These are phyloP conservation scores for Murraya paniculata DNA, from an alignment of 345 rosid genomes.

Conservation along the genomic window DNA sequence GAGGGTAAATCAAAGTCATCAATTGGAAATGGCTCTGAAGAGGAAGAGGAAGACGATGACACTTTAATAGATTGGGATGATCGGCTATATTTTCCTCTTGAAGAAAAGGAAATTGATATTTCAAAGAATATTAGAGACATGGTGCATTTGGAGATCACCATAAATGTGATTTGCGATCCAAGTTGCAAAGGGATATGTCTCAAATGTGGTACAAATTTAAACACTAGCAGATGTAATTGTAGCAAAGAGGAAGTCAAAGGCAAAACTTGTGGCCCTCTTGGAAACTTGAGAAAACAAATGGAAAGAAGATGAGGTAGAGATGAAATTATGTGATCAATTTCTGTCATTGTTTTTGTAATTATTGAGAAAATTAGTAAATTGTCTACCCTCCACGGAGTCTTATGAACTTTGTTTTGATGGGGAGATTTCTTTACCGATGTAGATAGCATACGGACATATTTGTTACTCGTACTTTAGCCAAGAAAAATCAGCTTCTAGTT, in stretches of 20 bases:
- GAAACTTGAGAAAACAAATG: conserved; percentile 64
- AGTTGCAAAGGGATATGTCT: conserved; percentile 79
- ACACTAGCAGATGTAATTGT: conserved; percentile 61
- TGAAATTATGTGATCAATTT: background rate
- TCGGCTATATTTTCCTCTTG: conserved; percentile 61
- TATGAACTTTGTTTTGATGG: background rate
- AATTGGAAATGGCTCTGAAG: conserved; percentile 16
- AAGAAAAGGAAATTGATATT: conserved; percentile 70
- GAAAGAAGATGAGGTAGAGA: conserved; percentile 22
- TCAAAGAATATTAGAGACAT: conserved; percentile 80
- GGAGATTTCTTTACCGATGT: background rate
- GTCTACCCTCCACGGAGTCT: background rate
- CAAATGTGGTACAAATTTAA: conserved; percentile 73
- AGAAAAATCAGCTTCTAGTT: background rate
- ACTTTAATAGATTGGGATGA: conserved; percentile 77
- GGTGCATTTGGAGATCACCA: conserved; percentile 76
- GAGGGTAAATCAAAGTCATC: conserved; percentile 30
- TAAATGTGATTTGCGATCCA: conserved; percentile 61
- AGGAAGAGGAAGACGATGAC: conserved; percentile 51
- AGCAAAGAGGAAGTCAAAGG: conserved; percentile 36
- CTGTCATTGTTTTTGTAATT: background rate
- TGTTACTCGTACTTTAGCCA: background rate
- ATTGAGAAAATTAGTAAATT: background rate
- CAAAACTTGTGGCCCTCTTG: conserved; percentile 63
- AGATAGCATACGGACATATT: background rate